These are phyloP conservation scores for Oryza officinalis DNA, from an alignment of 176 grass and related monocot genomes.

Conservation along the genomic window DNA sequence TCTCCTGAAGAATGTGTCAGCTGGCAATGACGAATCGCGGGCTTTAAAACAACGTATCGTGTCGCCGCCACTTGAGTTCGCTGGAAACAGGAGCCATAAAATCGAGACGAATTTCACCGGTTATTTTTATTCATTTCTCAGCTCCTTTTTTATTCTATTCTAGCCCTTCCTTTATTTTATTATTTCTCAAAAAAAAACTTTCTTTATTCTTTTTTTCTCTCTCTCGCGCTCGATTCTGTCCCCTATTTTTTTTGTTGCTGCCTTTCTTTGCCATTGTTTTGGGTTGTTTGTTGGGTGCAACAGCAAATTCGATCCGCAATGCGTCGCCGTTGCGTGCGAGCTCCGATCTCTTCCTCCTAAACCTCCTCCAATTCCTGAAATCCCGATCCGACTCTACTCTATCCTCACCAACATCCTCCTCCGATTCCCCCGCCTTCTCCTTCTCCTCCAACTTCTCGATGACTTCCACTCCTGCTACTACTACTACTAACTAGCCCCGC, in stretches of 20 bases:
- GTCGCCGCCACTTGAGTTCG: no score
- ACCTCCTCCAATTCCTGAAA: not conserved
- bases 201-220: not conserved
- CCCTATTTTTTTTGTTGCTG: no score
- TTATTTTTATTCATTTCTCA: no score
- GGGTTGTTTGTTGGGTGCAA: slow-evolving; percentile 33
- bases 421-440: slow-evolving; percentile 15
- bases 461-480: not conserved
- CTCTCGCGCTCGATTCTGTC: not conserved
- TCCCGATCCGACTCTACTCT: not conserved
- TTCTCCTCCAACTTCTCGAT: not conserved
- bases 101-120: no score
- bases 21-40: no score
- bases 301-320: slow-evolving; percentile 33
- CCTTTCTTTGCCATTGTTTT: no score
- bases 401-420: slow-evolving; percentile 19
- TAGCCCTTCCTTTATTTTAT: no score
- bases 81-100: no score
- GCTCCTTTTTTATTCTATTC: no score
- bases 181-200: no score
- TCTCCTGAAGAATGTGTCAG: no score
- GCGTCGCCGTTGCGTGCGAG: slow-evolving; percentile 38
- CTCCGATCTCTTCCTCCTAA: slow-evolving; percentile 32
- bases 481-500: not conserved
- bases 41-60: no score